Evolutionary conservation across 2,329 filamentous ascomycete genomes (phyloP).

Genomic region (Sphaerulina vaccinii): DNA sequence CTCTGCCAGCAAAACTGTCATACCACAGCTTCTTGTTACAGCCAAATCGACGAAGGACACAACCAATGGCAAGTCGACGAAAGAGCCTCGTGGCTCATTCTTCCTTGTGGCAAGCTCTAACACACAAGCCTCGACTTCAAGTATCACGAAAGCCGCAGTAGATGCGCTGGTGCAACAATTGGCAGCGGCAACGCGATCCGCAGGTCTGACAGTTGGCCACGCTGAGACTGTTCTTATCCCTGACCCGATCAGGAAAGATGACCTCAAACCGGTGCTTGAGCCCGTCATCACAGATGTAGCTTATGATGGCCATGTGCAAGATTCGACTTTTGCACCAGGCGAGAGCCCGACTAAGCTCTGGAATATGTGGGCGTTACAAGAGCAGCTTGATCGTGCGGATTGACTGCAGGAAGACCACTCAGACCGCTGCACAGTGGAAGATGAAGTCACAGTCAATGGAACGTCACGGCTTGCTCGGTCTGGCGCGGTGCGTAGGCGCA

Average conservation of each 20-base stretch:
- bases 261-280: conserved; percentile 6
- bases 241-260: conserved; percentile 17
- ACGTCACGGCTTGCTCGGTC: not conserved
- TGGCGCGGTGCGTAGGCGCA: not conserved
- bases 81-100: conserved; percentile 20
- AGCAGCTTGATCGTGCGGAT: conserved; percentile 23
- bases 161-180: conserved; percentile 21
- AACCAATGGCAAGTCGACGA: conserved; percentile 4
- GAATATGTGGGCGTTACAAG: conserved; percentile 35
- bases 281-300: conserved; percentile 3
- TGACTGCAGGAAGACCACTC: conserved; percentile 1
- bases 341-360: conserved; percentile 40
- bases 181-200: conserved; percentile 19
- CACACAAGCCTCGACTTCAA: conserved; percentile 14
- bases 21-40: conserved; percentile 12
- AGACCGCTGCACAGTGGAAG: not conserved
- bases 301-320: conserved; percentile 6
- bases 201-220: conserved; percentile 22
- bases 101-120: conserved; percentile 21
- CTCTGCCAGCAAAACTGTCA: conserved; percentile 16
- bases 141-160: conserved; percentile 20
- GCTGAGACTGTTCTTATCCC: conserved; percentile 25
- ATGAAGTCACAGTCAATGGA: not conserved
- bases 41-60: conserved; percentile 7
- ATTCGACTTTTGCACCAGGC: conserved; percentile 22